A percentile compares a stretch with the other conserved stretches of the same genome.
These are phyloP conservation scores for Blumeria graminis DNA, from an alignment of 2,329 filamentous ascomycete species.

Conservation along the genomic window DNA sequence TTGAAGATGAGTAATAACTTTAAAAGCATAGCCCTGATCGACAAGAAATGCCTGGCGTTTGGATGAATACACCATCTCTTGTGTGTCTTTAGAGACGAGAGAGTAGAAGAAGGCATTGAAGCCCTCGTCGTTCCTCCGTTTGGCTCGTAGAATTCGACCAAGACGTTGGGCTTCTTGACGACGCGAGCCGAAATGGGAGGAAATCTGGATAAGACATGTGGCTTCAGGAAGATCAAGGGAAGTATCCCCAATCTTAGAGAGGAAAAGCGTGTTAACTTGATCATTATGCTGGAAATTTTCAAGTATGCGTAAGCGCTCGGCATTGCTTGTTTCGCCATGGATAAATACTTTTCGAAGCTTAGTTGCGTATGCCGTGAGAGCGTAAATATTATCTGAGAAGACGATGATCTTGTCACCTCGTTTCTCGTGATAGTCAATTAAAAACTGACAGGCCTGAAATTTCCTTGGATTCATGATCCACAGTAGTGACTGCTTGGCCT, in stretches of 20 bases:
- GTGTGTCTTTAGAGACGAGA: conserved; percentile 86
- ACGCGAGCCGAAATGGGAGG: conserved; percentile 88
- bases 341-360: conserved; percentile 77
- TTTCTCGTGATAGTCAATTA: conserved; percentile 94
- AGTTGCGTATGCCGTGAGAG: conserved; percentile 60
- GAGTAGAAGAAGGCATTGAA: conserved; percentile 99
- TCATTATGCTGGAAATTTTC: conserved; percentile 92
- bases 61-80: conserved; percentile 94
- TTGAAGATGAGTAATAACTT: conserved; percentile 87
- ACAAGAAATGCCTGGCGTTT: conserved; percentile 94
- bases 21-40: conserved; percentile 96
- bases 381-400: conserved; percentile 93
- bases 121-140: conserved; percentile 86
- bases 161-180: conserved; percentile 89
- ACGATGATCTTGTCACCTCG: conserved; percentile 95
- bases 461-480: conserved; percentile 97
- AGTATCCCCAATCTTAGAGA: conserved; percentile 94
- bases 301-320: conserved; percentile 64
- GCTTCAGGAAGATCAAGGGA: conserved; percentile 94
- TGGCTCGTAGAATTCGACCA: conserved; percentile 80
- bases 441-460: conserved; percentile 87
- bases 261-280: conserved; percentile 71
- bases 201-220: conserved; percentile 91
- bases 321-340: conserved; percentile 66
- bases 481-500: conserved; percentile 41